Base-by-base conservation (phyloP, 2,329 filamentous ascomycete species). In the Acarospora socialis region DNA sequence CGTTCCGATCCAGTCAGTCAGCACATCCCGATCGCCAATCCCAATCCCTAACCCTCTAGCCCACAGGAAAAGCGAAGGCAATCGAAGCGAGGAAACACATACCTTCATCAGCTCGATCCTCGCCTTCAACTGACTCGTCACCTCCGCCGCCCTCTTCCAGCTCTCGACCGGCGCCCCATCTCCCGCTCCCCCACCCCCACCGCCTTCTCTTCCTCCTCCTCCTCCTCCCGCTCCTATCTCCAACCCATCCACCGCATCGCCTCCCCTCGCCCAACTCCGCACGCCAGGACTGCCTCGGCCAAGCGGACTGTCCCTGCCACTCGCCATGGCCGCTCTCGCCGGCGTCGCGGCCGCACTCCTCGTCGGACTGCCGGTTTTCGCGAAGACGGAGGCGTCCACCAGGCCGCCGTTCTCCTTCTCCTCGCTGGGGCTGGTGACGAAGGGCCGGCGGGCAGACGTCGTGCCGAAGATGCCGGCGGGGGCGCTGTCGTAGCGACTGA, bases 51-150 rank as follows among this genome's bases (percentile, higher is more conserved):
- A n/a, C n/a, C n/a, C n/a, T n/a, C n/a, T n/a, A n/a, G n/a, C n/a
- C n/a, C n/a, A n/a, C n/a, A n/a, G n/a, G n/a, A n/a, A n/a, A n/a
- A n/a, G n/a, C n/a, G n/a, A n/a, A n/a, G n/a, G n/a, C n/a, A n/a
- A 33, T 24, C n/a, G 16, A 17, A 3, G n/a, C 7, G 16, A 8
- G 20, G 13, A 34, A 21, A 25, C n/a, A 51, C 61, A 42, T 47
- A 69, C 73, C 68, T 95, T 98, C 90, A 98, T 98, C 65, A 90
- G 81, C 63, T 95, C 90, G 55, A 98, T 98, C 53, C 90, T 74
- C 32, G 87, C 84, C 63, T 95, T 98, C 49, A 98, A 57, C 54
- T 94, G 90, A 56, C 86, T 94, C 33, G 90, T 98, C 36, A 98
- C 90, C 61, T 98, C 90, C 2, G 90, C 90, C 12, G 90, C 90